phyloP scores from a whole-genome alignment of 306 rosid genomes.

The Oemleria cerasiformis region DNA sequence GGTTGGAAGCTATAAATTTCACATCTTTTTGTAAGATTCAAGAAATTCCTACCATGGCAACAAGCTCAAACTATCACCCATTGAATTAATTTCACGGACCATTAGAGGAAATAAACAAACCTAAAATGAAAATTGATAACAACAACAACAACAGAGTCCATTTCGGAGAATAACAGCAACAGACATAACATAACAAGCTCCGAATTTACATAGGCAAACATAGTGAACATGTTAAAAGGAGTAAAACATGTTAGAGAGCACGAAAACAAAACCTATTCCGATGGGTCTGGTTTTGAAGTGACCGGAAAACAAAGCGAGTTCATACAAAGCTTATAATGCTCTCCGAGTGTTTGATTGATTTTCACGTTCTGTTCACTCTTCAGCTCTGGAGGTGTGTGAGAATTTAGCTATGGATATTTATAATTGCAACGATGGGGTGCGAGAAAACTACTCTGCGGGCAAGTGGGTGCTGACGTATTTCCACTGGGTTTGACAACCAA shows the following conservation, averaged over 20 bases:
- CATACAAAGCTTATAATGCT: too few species aligned
- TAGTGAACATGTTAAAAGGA: neutral
- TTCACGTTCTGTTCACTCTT: neutral
- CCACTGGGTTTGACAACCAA: constrained; percentile 7
- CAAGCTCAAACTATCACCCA: too few species aligned
- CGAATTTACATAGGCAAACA: neutral
- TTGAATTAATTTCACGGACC: neutral
- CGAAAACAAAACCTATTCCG: neutral
- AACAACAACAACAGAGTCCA: neutral
- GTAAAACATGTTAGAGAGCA: neutral
- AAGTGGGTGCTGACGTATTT: constrained; percentile 3
- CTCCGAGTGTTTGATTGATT: neutral
- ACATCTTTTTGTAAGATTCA: neutral
- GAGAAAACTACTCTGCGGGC: neutral
- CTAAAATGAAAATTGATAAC: neutral
- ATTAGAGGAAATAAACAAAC: too few species aligned
- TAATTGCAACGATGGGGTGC: neutral
- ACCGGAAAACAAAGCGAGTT: neutral
- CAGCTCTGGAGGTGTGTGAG: too few species aligned
- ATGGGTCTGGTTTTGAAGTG: too few species aligned
- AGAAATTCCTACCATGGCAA: too few species aligned
- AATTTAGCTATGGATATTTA: neutral
- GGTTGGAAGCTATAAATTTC: neutral
- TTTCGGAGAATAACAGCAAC: neutral
- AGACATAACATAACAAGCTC: neutral